These are phyloP conservation scores for Nelumbo lutea DNA, from an alignment of 164 flowering plant species.

Conservation along the genomic window DNA sequence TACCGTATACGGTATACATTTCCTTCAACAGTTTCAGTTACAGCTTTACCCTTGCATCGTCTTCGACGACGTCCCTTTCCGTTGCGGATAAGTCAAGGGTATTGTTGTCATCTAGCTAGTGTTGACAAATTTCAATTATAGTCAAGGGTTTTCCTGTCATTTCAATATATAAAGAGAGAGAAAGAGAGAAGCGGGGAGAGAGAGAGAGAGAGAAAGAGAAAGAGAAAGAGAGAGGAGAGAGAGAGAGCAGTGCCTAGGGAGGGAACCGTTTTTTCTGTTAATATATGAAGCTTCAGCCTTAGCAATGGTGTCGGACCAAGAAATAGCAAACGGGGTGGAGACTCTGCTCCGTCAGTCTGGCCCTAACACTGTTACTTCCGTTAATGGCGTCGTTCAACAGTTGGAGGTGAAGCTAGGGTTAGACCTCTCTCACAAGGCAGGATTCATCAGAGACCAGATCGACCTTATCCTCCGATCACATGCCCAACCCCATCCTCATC, in stretches of 20 bases:
- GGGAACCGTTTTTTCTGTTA: constrained; percentile 8
- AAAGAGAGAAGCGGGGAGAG: background rate
- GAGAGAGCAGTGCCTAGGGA: constrained; percentile 7
- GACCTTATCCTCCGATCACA: constrained; percentile 31
- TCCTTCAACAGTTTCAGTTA: background rate
- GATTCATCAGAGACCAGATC: constrained; percentile 63
- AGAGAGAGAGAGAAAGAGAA: background rate
- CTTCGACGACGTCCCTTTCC: background rate
- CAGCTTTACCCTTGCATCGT: background rate
- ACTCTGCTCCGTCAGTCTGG: constrained; percentile 48
- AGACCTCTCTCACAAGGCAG: constrained; percentile 51
- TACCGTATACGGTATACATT: too few relatives aligned
- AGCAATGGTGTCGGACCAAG: constrained; percentile 65
- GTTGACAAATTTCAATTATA: too few relatives aligned
- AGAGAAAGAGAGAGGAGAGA: background rate
- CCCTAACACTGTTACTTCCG: constrained; percentile 41
- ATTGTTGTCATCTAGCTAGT: too few relatives aligned
- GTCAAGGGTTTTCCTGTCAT: background rate
- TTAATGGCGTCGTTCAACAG: constrained; percentile 56
- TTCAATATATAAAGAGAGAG: background rate
- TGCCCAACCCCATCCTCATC: constrained; percentile 7
- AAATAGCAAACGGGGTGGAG: constrained; percentile 52
- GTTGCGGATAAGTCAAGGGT: too few relatives aligned
- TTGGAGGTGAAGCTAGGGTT: constrained; percentile 58
- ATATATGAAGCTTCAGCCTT: background rate